Base-by-base conservation (phyloP, 1,139 yeast species). In the Nakaseomyces delphensis region DNA sequence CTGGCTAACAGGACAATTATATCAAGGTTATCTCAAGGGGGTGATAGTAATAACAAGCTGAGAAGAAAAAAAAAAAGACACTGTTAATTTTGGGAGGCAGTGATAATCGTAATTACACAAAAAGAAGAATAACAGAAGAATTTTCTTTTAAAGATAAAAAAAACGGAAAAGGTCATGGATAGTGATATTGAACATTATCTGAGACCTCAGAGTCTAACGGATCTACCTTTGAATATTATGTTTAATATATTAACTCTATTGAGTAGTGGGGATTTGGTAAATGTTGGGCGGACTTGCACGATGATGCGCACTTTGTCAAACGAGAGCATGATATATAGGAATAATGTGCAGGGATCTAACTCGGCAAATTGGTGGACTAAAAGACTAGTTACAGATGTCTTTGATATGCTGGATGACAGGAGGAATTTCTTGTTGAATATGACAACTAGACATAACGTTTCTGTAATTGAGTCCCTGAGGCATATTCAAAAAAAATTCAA, bases 151-250 rank as follows among this genome's bases (percentile, higher is more conserved):
- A 6, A 8, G 5, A 25, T 5, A 25, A 9, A 9, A 25, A 25
- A 9, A 25, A 25, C 6, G 5, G 18, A n/a, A 6, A 48, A 47
- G 21, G 48, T 47, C 31, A 33, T 33, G 37, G 37, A 33, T 33
- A 21, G 27, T 8, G 37, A 33, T 33, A 33, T 33, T 21, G 25
- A 20, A 11, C 27, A 33, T n/a, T 33, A 33, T 4, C n/a, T 33
- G 37, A 33, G 37, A 15, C 37, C 37, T 8, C 25, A 21, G 19
- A 21, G 37, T 13, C 37, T 33, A 4, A 21, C 37, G 13, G 37
- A 33, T 18, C 44, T 58, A 21, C 60, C 62, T 3, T 38, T 58
- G 37, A 50, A 53, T 39, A 47, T 57, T 4, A 33, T 58, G 31
- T 48, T 57, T 39, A 49, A 46, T 29, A 49, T 58, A 28, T 41